Conservation (phyloP, 2,329 filamentous ascomycete species). For the Apiospora saccharicola region DNA sequence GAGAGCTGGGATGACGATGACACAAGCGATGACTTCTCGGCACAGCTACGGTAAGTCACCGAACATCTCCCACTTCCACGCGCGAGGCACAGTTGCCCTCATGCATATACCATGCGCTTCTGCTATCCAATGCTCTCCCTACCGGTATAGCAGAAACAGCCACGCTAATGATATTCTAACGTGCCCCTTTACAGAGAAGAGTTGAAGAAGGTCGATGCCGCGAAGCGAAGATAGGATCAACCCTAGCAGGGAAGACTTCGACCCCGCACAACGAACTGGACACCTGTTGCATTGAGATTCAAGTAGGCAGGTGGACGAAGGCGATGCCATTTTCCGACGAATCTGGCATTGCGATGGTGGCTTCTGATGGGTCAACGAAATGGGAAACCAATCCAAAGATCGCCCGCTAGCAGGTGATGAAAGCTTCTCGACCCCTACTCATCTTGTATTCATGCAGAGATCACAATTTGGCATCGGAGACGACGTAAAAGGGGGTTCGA, state of each 20-base stretch:
- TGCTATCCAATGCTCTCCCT: neutral
- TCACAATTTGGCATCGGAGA: neutral
- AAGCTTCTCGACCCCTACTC: too few relatives aligned
- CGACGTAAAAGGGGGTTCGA: neutral
- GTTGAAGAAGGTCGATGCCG: slow-evolving; percentile 88
- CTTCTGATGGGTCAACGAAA: neutral
- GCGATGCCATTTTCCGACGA: neutral
- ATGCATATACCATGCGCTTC: neutral
- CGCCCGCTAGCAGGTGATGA: neutral
- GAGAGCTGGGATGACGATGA: slow-evolving; percentile 99
- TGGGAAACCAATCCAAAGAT: neutral
- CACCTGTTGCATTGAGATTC: neutral
- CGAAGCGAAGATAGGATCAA: slow-evolving; percentile 65
- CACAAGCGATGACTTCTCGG: slow-evolving; percentile 93
- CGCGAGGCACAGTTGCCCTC: neutral
- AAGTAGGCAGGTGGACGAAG: neutral
- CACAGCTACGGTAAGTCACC: slow-evolving; percentile 81
- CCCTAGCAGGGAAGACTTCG: neutral
- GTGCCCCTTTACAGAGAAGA: slow-evolving; percentile 71
- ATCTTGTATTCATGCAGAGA: neutral
- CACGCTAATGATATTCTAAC: neutral
- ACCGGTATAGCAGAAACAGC: neutral
- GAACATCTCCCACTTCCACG: neutral
- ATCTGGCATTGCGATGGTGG: too few relatives aligned
- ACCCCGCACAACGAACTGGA: neutral